Evolutionary conservation across 257 asterid genomes (phyloP).

Genomic region (Fraxinus americana): DNA sequence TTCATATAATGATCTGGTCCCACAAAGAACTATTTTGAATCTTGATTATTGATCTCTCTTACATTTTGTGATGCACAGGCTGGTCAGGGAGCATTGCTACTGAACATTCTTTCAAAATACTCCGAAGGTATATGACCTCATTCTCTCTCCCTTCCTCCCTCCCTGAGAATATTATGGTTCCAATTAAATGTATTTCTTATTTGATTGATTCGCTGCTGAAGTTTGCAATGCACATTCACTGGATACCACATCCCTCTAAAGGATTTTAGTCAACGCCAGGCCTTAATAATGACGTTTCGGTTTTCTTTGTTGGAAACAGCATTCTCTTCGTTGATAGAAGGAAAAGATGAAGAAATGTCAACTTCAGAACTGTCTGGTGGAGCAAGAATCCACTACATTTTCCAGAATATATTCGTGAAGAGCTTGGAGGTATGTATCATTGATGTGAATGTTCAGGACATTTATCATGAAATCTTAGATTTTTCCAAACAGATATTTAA

Average conservation of each 20-base stretch:
- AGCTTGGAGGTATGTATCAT: conserved; percentile 53
- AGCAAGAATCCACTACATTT: conserved; percentile 64
- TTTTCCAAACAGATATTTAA: background rate
- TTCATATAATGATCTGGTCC: background rate
- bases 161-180: background rate
- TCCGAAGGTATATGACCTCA: conserved; percentile 44
- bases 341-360: conserved; percentile 60
- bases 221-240: background rate
- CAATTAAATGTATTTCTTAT: background rate
- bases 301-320: conserved; percentile 37
- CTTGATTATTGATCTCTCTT: background rate
- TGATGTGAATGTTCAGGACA: conserved; percentile 11
- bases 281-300: background rate
- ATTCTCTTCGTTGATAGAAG: conserved; percentile 59
- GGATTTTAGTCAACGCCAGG: background rate
- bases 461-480: conserved; percentile 2
- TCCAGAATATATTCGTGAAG: conserved; percentile 58
- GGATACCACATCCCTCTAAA: background rate
- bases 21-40: background rate
- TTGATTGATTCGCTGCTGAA: background rate
- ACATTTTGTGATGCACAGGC: conserved; percentile 32
- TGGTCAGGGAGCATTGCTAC: conserved; percentile 55
- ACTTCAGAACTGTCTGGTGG: conserved; percentile 65
- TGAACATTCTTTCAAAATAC: conserved; percentile 60
- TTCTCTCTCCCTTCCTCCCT: too few species aligned